Evolutionary conservation across 2,329 filamentous ascomycete genomes (phyloP), one percentile per base, ranked within the genome.

Genomic region (Pseudocercospora pini-densiflorae): DNA sequence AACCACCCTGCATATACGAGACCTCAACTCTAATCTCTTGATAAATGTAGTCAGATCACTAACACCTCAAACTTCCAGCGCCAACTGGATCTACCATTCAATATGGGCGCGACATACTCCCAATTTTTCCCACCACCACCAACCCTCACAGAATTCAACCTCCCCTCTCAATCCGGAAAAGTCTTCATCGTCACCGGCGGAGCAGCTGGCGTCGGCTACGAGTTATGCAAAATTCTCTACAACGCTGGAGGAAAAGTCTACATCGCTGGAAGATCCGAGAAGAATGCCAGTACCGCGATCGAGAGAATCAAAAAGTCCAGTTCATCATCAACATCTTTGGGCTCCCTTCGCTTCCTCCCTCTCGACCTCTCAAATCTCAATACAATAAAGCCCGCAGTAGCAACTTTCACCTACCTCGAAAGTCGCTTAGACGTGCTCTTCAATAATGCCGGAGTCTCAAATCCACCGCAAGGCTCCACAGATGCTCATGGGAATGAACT

Each of bases 201-300:
- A 24, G 79, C 81, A 61, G 72, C 80, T 0, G 83, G 83, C 40
- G 79, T 87, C 6, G 86, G 86, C 9, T 81, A 82, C 47, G 83
- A 87, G 69, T 79, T 88, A 21, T 79, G 78, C 33, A 81, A 81
- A 45, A 81, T 89, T 2, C 79, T 89, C 10, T 89, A 88, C 74
- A 74, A 77, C 12, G 81, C 80, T 40, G 84, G 86, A 49, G 84
- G 86, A 49, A 86, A 78, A 1, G 82, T 89, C n/a, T 88, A 87
- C 75, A 75, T 87, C 24, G 85, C 85, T 8, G 82, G 82, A 1
- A 84, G 86, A 29, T 82, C 77, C 1, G 72, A 79, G 24, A 72
- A 78, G 16, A 85, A 84, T 66, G 84, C 79, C 14, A 73, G 75
- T 2, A 67, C 73, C 0, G 84, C 84, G 36, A 84, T 88, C 57